Conservation (phyloP, 1,139 yeast genomes). For the Sporopachydermia cereana region DNA sequence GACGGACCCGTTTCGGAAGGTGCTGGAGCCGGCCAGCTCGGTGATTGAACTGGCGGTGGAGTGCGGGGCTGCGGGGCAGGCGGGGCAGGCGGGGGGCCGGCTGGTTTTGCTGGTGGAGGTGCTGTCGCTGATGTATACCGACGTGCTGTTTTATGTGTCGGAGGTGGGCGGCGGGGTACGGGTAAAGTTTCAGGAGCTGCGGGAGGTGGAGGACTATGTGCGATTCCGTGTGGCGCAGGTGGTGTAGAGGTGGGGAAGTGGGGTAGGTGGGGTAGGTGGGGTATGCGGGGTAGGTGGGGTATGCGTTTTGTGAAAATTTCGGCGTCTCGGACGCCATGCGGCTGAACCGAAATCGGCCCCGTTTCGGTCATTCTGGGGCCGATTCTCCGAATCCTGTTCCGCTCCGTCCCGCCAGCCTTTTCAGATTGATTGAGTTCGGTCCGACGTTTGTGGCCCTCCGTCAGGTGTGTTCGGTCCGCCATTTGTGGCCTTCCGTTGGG, state of each 20-base stretch:
- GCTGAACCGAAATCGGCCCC: no score
- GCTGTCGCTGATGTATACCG: neutral
- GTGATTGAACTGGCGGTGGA: neutral
- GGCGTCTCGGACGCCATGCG: no score
- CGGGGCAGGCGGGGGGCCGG: neutral
- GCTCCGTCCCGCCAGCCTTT: no score
- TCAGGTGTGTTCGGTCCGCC: no score
- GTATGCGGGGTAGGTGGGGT: no score
- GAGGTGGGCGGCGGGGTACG: neutral
- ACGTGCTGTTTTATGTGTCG: neutral
- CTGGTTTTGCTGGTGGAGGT: neutral
- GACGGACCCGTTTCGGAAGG: neutral
- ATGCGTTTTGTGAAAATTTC: no score
- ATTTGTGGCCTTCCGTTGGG: no score
- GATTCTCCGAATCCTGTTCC: no score
- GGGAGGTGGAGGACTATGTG: constrained; percentile 4
- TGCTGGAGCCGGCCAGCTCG: neutral
- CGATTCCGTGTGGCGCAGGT: neutral
- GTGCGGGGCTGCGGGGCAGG: no score
- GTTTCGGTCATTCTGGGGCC: no score
- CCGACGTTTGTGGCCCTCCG: no score
- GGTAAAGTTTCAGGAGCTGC: neutral
- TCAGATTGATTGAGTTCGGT: no score
- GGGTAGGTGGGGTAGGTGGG: neutral
- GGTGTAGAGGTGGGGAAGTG: neutral